A percentile compares a stretch with the other conserved stretches of the same genome.
phyloP scores from a whole-genome alignment of 2,329 filamentous ascomycete species.

The Fusarium kyushuense region DNA sequence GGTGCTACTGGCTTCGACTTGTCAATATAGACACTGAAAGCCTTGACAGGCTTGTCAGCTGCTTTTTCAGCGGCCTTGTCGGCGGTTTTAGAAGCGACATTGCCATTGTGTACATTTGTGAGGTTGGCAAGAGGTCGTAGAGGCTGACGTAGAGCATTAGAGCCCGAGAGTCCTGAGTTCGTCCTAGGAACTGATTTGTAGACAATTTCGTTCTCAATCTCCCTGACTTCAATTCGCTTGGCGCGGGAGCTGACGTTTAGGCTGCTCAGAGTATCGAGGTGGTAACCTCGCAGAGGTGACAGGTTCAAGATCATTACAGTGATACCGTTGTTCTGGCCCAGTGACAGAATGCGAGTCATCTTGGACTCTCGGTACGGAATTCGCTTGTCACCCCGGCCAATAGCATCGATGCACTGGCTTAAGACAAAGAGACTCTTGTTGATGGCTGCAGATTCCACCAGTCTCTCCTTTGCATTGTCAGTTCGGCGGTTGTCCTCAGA shows the following conservation, averaged over 20 bases:
- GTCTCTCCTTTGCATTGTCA: conserved; percentile 90
- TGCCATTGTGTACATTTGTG: conserved; percentile 77
- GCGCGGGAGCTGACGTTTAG: conserved; percentile 95
- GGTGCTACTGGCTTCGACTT: conserved; percentile 64
- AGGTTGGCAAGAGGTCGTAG: conserved; percentile 80
- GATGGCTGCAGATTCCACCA: conserved; percentile 96
- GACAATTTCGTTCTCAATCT: conserved; percentile 95
- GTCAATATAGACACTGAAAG: conserved; percentile 89
- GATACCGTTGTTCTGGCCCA: conserved; percentile 94
- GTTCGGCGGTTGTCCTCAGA: conserved; percentile 96
- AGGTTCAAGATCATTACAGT: conserved; percentile 98
- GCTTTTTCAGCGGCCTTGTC: conserved; percentile 50
- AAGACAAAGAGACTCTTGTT: conserved; percentile 97
- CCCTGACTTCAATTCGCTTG: conserved; percentile 94
- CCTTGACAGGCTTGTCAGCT: conserved; percentile 78
- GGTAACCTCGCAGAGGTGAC: conserved; percentile 90
- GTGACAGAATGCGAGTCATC: conserved; percentile 93
- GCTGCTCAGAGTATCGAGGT: conserved; percentile 92
- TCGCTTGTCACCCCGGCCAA: conserved; percentile 77
- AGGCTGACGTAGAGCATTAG: conserved; percentile 74
- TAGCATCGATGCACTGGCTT: conserved; percentile 95
- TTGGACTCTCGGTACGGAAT: conserved; percentile 96
- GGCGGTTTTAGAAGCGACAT: conserved; percentile 60
- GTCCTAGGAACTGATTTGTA: conserved; percentile 79
- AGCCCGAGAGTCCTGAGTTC: conserved; percentile 54